Percentiles rank a stretch among this genome's conserved stretches.
Conservation (phyloP, 2,329 filamentous ascomycete species). For the Fusarium siculi region DNA sequence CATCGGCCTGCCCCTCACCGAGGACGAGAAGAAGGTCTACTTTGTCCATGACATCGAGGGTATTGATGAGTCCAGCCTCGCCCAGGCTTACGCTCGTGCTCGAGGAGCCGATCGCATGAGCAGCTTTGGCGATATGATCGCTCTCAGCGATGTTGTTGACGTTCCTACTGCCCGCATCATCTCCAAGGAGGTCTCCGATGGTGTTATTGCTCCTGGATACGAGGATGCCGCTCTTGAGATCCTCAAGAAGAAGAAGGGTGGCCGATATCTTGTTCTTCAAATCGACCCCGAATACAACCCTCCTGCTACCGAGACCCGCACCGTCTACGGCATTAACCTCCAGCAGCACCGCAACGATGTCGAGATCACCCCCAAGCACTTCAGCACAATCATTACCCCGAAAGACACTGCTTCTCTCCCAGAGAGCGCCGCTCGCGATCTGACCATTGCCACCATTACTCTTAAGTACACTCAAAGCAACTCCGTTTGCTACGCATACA, state of each 20-base stretch:
- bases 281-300: slow-evolving; percentile 91
- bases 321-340: slow-evolving; percentile 89
- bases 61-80: slow-evolving; percentile 85
- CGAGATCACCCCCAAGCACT: slow-evolving; percentile 84
- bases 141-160: slow-evolving; percentile 90
- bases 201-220: slow-evolving; percentile 92
- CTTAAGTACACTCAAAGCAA: slow-evolving; percentile 99
- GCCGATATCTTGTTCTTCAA: slow-evolving; percentile 94
- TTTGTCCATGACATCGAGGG: slow-evolving; percentile 96
- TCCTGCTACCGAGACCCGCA: slow-evolving; percentile 82
- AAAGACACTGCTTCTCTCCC: slow-evolving; percentile 79
- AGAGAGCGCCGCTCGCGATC: slow-evolving; percentile 84
- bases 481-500: slow-evolving; percentile 96
- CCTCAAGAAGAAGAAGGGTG: slow-evolving; percentile 97
- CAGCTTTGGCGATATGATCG: slow-evolving; percentile 97
- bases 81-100: slow-evolving; percentile 95
- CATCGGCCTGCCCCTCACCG: slow-evolving; percentile 86
- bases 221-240: slow-evolving; percentile 87
- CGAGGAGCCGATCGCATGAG: slow-evolving; percentile 98
- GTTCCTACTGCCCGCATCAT: slow-evolving; percentile 96
- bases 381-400: slow-evolving; percentile 85
- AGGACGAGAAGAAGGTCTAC: slow-evolving; percentile 95
- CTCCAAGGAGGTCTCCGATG: slow-evolving; percentile 96
- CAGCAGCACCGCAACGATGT: slow-evolving; percentile 94
- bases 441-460: slow-evolving; percentile 95